Evolutionary conservation across 768 basidiomycete species (phyloP).

Genomic region (Podaxis sp.): DNA sequence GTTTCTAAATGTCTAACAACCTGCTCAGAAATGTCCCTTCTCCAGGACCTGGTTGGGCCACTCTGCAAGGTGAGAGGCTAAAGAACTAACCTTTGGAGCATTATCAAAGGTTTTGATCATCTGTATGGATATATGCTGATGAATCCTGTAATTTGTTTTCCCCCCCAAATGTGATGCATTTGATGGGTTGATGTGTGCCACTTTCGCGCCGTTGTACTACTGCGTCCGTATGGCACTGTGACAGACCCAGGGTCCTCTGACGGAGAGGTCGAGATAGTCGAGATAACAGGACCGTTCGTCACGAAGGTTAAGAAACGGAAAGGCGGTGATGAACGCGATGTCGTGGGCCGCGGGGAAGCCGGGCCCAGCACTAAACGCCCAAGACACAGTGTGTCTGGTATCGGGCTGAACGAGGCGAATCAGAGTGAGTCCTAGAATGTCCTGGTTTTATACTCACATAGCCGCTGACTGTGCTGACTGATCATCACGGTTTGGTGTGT

Average conservation of each 20-base stretch:
- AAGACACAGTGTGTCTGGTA: background rate
- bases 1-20: background rate
- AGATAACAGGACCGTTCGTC: background rate
- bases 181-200: background rate
- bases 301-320: slow-evolving; percentile 10
- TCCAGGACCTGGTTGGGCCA: slow-evolving; percentile 8
- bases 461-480: background rate
- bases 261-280: background rate
- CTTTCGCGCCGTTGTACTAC: background rate
- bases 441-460: background rate
- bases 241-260: background rate
- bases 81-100: background rate
- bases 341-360: background rate
- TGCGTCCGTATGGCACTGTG: background rate
- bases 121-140: slow-evolving; percentile 1
- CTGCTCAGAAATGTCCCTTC: background rate
- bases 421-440: background rate
- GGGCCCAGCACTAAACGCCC: slow-evolving; percentile 1
- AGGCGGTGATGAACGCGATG: background rate
- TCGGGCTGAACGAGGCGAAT: background rate
- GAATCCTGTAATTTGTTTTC: background rate
- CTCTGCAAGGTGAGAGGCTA: slow-evolving; percentile 7
- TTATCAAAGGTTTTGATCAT: background rate
- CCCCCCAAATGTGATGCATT: background rate
- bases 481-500: background rate